Evolutionary conservation across 371 early-diverging fungal species (phyloP), one percentile per base, ranked within the genome.

Genomic region (Enterocytospora artemiae): DNA sequence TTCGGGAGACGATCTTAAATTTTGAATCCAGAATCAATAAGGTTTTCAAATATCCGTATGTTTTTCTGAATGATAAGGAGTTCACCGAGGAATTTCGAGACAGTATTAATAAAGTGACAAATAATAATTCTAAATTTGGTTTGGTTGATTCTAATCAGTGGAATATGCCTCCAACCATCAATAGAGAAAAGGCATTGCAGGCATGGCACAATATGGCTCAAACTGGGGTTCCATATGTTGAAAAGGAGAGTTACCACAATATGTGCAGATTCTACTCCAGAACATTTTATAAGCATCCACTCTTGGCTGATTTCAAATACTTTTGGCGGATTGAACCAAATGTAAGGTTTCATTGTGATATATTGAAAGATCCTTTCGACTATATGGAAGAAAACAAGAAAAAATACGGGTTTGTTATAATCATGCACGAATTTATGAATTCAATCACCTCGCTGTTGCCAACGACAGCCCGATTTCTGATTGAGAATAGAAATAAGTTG

Each of bases 301-400:
- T 87, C 4, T 67, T 89, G 61, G 71, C 81, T n/a, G 75, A 83
- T 28, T 88, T 84, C 57, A 87, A 90, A 50, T 93, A 85, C 73
- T 94, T 91, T 75, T 94, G 95, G 93, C 79, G 93, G 82, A 68
- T 93, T n/a, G 93, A 91, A 75, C 93, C 93, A 0, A 85, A 82
- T 39, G 88, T 89, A 18, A 73, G 83, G 64, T 89, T 86, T 66
- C 78, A 73, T 48, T 93, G 93, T 71, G 84, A 88, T 62, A 82
- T 93, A 37, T 61, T 74, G 25, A 84, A 84, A 61, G 93, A 93
- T 73, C 89, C 89, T 0, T 92, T 93, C 72, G 73, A 82, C 61
- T 89, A 76, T 63, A 48, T 78, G 53, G 56, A 58, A 30, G 78
- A 85, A 50, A 86, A 86, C 67, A 83, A 85, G 52, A 87, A 87